phyloP scores from a whole-genome alignment of 352 stramenopile species.

The Phytophthora lateralis region DNA sequence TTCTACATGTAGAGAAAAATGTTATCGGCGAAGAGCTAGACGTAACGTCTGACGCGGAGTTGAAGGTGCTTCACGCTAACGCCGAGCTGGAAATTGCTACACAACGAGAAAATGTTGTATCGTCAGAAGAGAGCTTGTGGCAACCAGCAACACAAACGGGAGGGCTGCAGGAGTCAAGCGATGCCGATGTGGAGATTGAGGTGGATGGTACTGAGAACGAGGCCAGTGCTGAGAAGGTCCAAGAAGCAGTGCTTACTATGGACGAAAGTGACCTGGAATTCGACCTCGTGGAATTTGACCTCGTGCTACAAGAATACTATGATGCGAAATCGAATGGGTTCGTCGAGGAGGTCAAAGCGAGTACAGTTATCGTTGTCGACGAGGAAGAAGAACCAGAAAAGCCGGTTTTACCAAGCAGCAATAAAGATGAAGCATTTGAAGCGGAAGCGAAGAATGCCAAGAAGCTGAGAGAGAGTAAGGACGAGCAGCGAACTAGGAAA shows the following conservation, averaged over 20 bases:
- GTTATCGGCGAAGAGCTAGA: slow-evolving; percentile 8
- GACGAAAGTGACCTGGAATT: slow-evolving; percentile 2
- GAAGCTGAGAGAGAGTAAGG: slow-evolving; percentile 3
- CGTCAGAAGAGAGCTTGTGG: slow-evolving; percentile 1
- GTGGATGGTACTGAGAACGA: not conserved
- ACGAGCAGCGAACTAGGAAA: not conserved
- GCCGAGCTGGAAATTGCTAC: slow-evolving; percentile 6
- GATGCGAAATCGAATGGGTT: not conserved
- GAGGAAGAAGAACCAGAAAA: slow-evolving; percentile 8
- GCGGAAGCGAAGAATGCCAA: not conserved
- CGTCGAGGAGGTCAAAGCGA: slow-evolving; percentile 11
- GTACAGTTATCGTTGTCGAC: slow-evolving; percentile 1
- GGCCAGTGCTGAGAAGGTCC: not conserved
- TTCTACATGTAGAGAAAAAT: slow-evolving; percentile 1
- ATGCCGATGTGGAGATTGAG: slow-evolving; percentile 2
- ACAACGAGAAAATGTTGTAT: slow-evolving; percentile 4
- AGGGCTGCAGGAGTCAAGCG: slow-evolving; percentile 1
- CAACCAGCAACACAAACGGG: not conserved
- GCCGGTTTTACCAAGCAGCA: not conserved
- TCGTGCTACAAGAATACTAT: slow-evolving; percentile 1
- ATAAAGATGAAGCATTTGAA: slow-evolving; percentile 1
- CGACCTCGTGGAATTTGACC: not conserved
- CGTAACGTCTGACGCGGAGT: slow-evolving; percentile 18
- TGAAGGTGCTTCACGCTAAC: slow-evolving; percentile 10
- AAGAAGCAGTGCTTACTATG: slow-evolving; percentile 2